Base-by-base conservation (phyloP, 2,329 filamentous ascomycete genomes). In the Drechslera avenae region DNA sequence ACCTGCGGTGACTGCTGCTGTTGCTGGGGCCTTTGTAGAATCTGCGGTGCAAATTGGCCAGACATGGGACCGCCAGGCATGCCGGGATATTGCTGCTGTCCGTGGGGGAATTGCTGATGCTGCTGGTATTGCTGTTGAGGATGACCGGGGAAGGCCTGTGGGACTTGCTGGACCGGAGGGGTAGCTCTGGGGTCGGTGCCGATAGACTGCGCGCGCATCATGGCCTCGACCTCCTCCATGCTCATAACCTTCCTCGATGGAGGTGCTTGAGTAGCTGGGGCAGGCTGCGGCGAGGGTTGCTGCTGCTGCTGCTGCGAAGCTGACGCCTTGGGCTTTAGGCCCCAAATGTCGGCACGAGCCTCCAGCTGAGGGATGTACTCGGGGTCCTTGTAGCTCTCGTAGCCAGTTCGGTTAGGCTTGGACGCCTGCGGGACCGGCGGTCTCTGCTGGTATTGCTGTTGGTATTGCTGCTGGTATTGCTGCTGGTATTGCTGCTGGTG, bases 301-400 rank as follows among this genome's bases (percentile, higher is more conserved):
- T 58, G 65, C 50, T 62, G 54, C 5, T 69, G 65, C 40, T 58
- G 65, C 49, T 62, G 54, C 6, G 75, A 63, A 59, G 77, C 60
- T 64, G 75, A 68, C 68, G 73, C 83, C 78, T 79, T 85, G 30
- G 87, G 84, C 13, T 85, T 84, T 51, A 89, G 85, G 3, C 91
- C 91, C 94, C 94, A 99, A 50, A 97, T 88, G 49, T 89, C 92
- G 35, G 91, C 90, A 75, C 97, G 93, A 45, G 95, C 91, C 73
- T 96, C 88, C 50, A 99, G 83, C 62, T 96, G 91, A 9, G 91
- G 90, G 51, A 96, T 87, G 51, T 90, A 91, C 54, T 90, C 89
- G 3, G 88, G 83, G 56, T 93, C 87, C 66, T 87, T 85, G 74
- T 97, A 97, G 72, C 90, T 92, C 72, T 97, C 93, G 68, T 97